Conservation (phyloP, 257 asterid species). For the Fraxinus pennsylvanica region DNA sequence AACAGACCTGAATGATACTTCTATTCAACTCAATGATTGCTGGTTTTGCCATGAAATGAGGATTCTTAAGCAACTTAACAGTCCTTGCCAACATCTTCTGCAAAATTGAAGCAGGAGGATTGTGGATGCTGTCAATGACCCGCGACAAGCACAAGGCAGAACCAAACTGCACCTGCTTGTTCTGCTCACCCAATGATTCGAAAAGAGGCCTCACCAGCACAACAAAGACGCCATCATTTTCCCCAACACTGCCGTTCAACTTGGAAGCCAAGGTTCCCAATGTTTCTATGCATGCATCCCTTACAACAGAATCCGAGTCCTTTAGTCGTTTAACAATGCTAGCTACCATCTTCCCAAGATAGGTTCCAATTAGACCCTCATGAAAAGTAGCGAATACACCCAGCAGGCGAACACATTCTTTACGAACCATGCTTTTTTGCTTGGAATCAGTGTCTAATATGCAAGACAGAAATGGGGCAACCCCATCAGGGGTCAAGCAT, state of each 20-base stretch:
- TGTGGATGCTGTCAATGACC: constrained; percentile 71
- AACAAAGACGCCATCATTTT: constrained; percentile 59
- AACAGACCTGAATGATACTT: constrained; percentile 81
- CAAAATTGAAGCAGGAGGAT: constrained; percentile 73
- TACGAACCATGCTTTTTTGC: constrained; percentile 83
- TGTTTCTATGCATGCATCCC: constrained; percentile 83
- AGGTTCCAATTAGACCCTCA: constrained; percentile 54
- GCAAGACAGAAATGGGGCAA: constrained; percentile 75
- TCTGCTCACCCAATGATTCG: constrained; percentile 92
- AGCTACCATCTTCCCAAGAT: constrained; percentile 74
- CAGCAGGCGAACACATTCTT: constrained; percentile 86
- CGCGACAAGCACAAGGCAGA: constrained; percentile 84
- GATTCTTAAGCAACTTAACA: constrained; percentile 78
- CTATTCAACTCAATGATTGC: constrained; percentile 86
- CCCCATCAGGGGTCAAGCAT: constrained; percentile 66
- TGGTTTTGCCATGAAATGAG: constrained; percentile 95
- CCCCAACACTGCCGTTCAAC: constrained; percentile 57
- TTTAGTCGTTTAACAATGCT: constrained; percentile 87
- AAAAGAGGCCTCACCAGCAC: constrained; percentile 88
- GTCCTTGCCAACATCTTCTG: constrained; percentile 88
- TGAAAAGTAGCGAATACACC: constrained; percentile 68
- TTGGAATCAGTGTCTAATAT: constrained; percentile 75
- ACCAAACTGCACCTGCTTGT: constrained; percentile 80
- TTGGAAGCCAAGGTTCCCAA: constrained; percentile 76
- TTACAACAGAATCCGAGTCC: constrained; percentile 83